Conservation (phyloP, 2,329 filamentous ascomycete species). For the Stylonectria norvegica region DNA sequence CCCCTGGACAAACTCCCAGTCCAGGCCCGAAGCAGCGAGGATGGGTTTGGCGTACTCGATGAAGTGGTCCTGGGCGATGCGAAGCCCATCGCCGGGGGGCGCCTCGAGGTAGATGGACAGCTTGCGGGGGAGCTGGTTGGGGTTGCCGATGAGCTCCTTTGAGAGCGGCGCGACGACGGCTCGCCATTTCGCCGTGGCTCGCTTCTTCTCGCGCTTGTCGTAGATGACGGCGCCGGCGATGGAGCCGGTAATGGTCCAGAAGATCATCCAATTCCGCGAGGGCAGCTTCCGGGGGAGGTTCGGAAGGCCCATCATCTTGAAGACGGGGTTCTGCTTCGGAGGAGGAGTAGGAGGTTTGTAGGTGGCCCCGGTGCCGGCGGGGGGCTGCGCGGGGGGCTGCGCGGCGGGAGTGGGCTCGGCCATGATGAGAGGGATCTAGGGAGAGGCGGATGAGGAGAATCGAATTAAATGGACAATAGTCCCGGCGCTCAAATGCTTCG, state of each 20-base stretch:
- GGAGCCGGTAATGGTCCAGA: conserved; percentile 73
- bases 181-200: conserved; percentile 81
- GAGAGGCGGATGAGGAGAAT: not conserved
- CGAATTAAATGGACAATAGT: not conserved
- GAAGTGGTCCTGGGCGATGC: conserved; percentile 88
- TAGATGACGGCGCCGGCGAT: conserved; percentile 82
- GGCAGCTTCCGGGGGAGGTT: conserved; percentile 80
- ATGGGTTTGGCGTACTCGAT: conserved; percentile 94
- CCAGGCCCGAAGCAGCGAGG: conserved; percentile 80
- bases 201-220: conserved; percentile 86
- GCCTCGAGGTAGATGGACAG: conserved; percentile 82
- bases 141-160: conserved; percentile 64
- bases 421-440: conserved; percentile 14
- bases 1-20: conserved; percentile 95
- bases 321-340: conserved; percentile 62
- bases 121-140: conserved; percentile 73
- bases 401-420: conserved; percentile 21
- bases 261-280: conserved; percentile 97
- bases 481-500: not conserved
- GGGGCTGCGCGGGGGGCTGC: conserved; percentile 21
- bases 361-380: conserved; percentile 20
- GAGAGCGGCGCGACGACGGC: conserved; percentile 81
- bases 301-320: conserved; percentile 80
- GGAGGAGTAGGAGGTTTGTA: conserved; percentile 38
- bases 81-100: conserved; percentile 81